Base-by-base conservation (phyloP, 1,284 basidiomycete genomes). In the Schizophyllum commune region DNA sequence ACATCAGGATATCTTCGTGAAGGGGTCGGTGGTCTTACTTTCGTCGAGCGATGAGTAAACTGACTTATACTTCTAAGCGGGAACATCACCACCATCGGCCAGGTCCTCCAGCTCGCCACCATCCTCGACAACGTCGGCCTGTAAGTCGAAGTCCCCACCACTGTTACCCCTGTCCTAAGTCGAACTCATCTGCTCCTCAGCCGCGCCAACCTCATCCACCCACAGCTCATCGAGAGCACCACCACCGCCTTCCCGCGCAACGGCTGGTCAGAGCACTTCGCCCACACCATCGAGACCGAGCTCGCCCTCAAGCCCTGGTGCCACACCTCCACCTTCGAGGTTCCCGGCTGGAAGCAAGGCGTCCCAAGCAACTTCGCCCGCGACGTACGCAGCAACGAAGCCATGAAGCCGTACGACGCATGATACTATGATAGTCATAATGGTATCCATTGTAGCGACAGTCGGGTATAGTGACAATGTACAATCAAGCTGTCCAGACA, bases 1-100 rank as follows among this genome's bases (percentile, higher is more conserved):
- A 57, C 83, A 84, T 70, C 83, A 85, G 67, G 83, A 84, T 66
- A 79, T 84, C 58, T 80, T 82, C 62, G 81, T 82, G 8, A 80
- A 78, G 64, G 82, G 81, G 77, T 74, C 51, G 32, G 69, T 60
- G 21, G 58, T 53, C n/a, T 17, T 56, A 9, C 54, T 58, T 56
- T 34, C 53, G 59, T 59, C 11, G 20, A 58, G 2, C 4, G 32
- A 33, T 27, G 21, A 11, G 20, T 56, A 55, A 57, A 62, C 57
- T 59, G 55, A 21, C 60, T 60, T 52, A n/a, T 56, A 56, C 2
- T 47, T 51, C 55, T 15, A 63, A 75, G 72, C 8, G 80, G 80
- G 1, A 82, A 81, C 63, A 83, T 83, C 64, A 82, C 82, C 1
- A 74, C 76, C 71, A 75, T 82, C 58, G 80, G 81, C 4, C 79